phyloP scores from a whole-genome alignment of 768 basidiomycete genomes.

The Terana coerulea region DNA sequence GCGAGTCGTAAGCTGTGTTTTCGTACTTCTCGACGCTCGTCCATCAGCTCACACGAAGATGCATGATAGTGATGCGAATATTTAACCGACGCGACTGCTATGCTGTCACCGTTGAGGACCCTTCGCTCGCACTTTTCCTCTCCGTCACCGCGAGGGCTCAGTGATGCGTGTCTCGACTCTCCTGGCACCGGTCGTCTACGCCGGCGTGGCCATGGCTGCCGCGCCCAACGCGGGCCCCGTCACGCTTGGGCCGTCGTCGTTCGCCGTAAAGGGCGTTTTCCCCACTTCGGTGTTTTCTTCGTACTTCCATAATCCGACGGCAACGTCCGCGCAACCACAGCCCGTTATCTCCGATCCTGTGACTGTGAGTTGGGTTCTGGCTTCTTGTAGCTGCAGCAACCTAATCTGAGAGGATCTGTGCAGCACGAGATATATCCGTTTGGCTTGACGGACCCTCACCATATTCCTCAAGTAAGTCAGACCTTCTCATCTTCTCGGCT shows the following conservation, averaged over 20 bases:
- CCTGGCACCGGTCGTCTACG: not conserved
- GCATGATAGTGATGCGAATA: not conserved
- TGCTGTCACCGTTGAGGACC: not conserved
- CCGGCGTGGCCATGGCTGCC: not conserved
- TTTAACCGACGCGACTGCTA: constrained; percentile 1
- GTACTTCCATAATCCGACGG: constrained; percentile 73
- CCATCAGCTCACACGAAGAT: not conserved
- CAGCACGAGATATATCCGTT: constrained; percentile 58
- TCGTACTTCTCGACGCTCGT: not conserved
- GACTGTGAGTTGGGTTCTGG: constrained; percentile 35
- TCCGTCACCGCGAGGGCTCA: not conserved
- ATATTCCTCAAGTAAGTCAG: constrained; percentile 44
- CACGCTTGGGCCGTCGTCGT: constrained; percentile 38
- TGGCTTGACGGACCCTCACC: constrained; percentile 58
- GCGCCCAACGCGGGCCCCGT: not conserved
- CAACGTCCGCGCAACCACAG: constrained; percentile 68
- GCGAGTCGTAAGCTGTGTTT: not conserved
- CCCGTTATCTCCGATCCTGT: constrained; percentile 76
- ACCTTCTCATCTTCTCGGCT: not conserved
- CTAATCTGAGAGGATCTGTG: constrained; percentile 1
- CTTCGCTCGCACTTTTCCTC: not conserved
- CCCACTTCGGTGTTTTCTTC: constrained; percentile 60
- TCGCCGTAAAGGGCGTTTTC: constrained; percentile 58
- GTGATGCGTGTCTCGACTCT: not conserved
- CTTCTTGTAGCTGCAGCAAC: not conserved